A percentile compares a stretch with the other conserved stretches of the same genome.
Evolutionary conservation across 1,284 basidiomycete species (phyloP).

Genomic region (Tausonia pullulans): DNA sequence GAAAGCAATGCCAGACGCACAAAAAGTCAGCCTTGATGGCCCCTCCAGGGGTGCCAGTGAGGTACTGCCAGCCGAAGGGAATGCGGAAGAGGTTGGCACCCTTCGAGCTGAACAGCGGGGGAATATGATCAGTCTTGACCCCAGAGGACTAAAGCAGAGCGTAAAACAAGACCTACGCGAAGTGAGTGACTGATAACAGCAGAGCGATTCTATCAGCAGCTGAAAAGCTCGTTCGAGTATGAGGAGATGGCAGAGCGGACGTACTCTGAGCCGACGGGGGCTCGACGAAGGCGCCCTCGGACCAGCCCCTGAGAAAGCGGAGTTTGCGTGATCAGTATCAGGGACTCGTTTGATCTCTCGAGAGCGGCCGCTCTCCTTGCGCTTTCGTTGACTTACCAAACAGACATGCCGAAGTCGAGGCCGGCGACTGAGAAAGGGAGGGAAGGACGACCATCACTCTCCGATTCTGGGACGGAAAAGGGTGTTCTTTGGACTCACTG

Average conservation of each 20-base stretch:
- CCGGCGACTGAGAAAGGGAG: neutral
- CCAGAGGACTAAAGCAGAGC: neutral
- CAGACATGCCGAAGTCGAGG: constrained; percentile 8
- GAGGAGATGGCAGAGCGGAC: neutral
- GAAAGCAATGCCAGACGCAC: neutral
- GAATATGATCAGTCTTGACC: neutral
- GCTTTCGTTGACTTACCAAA: too few relatives aligned
- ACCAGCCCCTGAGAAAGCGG: neutral
- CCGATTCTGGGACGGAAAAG: too few relatives aligned
- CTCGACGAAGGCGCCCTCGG: neutral
- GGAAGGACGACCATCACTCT: too few relatives aligned
- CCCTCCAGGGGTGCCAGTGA: constrained; percentile 32
- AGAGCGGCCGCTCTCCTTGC: too few relatives aligned
- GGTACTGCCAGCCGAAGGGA: constrained; percentile 47
- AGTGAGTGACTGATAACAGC: neutral
- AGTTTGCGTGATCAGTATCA: too few relatives aligned
- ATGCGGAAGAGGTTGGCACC: constrained; percentile 29
- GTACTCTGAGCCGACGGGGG: neutral
- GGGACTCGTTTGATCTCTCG: too few relatives aligned
- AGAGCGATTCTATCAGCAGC: too few relatives aligned
- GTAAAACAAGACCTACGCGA: neutral
- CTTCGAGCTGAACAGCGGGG: neutral
- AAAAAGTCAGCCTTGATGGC: neutral
- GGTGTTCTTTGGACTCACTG: too few relatives aligned
- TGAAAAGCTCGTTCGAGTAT: too few relatives aligned